A percentile compares a stretch with the other conserved stretches of the same genome.
phyloP scores from a whole-genome alignment of 2,329 filamentous ascomycete species.

The Periglandula ipomoeae region DNA sequence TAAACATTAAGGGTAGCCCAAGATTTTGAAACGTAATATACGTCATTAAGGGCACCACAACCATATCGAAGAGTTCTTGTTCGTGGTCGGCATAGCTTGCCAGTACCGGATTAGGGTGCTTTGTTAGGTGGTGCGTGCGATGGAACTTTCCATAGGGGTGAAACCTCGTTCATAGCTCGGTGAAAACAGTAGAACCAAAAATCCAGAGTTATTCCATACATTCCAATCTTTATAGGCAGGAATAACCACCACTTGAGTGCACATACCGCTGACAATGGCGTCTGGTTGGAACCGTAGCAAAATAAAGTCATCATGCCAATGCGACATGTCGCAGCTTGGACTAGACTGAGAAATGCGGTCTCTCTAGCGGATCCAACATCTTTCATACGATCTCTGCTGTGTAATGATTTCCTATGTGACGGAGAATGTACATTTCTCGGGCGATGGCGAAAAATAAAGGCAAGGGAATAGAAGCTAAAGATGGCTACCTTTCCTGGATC shows the following conservation, averaged over 20 bases:
- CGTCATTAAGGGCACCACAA: conserved; percentile 28
- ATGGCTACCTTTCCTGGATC: no score
- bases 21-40: conserved; percentile 24
- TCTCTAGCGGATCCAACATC: conserved; percentile 19
- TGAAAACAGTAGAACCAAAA: conserved; percentile 11
- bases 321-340: conserved; percentile 15
- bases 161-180: conserved; percentile 30
- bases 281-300: conserved; percentile 12
- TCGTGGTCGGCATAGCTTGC: conserved; percentile 34
- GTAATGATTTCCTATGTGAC: conserved; percentile 19
- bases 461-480: no score
- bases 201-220: conserved; percentile 2
- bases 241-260: conserved; percentile 14
- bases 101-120: conserved; percentile 10
- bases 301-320: conserved; percentile 16
- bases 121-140: conserved; percentile 19
- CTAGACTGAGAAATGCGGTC: conserved; percentile 23
- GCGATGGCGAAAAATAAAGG: no score
- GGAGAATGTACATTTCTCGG: conserved; percentile 15
- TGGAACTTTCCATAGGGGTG: conserved; percentile 28
- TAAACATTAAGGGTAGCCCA: conserved; percentile 34
- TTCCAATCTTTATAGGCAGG: conserved; percentile 13
- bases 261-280: no score
- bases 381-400: no score
- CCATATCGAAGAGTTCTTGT: conserved; percentile 33